These are phyloP conservation scores for Populus hybrid DNA, from an alignment of 441 rosid genomes.

Conservation along the genomic window DNA sequence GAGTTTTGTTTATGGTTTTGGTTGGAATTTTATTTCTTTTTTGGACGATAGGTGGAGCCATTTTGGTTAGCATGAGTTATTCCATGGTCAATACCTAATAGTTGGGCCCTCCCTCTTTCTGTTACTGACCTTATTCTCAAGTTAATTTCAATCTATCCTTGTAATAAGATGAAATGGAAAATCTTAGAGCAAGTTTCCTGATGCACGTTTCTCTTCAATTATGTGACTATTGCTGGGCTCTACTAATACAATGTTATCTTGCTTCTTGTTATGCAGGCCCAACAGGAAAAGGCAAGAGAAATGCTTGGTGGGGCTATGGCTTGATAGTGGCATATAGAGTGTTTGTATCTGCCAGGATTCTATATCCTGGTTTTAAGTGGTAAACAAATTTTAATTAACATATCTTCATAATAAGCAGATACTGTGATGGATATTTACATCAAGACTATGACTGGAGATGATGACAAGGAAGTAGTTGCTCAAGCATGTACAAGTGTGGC, in stretches of 20 bases:
- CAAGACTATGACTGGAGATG: slow-evolving; percentile 87
- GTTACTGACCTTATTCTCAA: neutral
- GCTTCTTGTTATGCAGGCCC: slow-evolving; percentile 56
- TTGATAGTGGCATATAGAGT: slow-evolving; percentile 14
- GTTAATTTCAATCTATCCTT: neutral
- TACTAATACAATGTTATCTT: slow-evolving; percentile 12
- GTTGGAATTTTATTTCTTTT: neutral
- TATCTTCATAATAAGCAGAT: slow-evolving; percentile 45
- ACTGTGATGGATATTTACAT: slow-evolving; percentile 71
- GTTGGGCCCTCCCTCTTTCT: neutral
- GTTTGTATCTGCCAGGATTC: neutral
- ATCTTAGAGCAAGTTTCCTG: neutral
- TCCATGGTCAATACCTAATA: neutral
- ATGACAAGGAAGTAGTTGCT: slow-evolving; percentile 97
- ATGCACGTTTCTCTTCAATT: neutral
- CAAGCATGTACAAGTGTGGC: slow-evolving; percentile 88
- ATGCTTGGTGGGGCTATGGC: slow-evolving; percentile 57
- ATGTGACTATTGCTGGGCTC: neutral
- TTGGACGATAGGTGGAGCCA: neutral
- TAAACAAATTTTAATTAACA: slow-evolving; percentile 16
- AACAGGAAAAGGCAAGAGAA: slow-evolving; percentile 63
- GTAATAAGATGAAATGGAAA: neutral
- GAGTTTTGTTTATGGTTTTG: neutral
- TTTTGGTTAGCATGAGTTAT: neutral
- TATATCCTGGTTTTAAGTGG: slow-evolving; percentile 4